A percentile compares a stretch with the other conserved stretches of the same genome.
Evolutionary conservation across 495 filamentous ascomycete species (phyloP).

Genomic region (Aspergillus diversus): DNA sequence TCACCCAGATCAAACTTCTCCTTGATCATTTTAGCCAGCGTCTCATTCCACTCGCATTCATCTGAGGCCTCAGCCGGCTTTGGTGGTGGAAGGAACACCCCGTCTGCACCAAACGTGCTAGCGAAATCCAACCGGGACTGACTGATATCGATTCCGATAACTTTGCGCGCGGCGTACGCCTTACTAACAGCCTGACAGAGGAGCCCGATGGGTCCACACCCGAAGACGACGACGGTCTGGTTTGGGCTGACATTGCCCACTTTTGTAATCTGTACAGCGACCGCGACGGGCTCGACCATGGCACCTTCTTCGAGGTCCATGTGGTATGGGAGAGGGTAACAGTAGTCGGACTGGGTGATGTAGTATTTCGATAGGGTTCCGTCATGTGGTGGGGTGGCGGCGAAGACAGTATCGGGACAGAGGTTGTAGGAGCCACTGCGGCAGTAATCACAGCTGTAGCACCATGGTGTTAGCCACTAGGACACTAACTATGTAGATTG

Average conservation of each 20-base stretch:
- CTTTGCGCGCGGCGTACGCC: conserved; percentile 72
- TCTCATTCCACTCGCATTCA: not conserved
- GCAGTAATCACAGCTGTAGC: conserved; percentile 40
- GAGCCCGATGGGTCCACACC: conserved; percentile 83
- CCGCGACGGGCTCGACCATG: conserved; percentile 78
- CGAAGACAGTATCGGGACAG: conserved; percentile 67
- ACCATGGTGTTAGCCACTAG: no score
- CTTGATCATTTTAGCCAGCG: conserved; percentile 58
- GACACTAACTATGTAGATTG: no score
- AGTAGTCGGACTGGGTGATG: conserved; percentile 73
- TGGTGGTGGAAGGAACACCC: conserved; percentile 60
- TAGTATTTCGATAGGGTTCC: conserved; percentile 84
- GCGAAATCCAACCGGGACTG: conserved; percentile 72
- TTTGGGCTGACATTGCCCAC: conserved; percentile 71
- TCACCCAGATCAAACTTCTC: conserved; percentile 45
- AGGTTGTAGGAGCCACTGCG: conserved; percentile 47
- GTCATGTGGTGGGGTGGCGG: conserved; percentile 72
- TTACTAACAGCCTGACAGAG: conserved; percentile 76
- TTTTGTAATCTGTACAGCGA: conserved; percentile 77
- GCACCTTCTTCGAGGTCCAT: conserved; percentile 81
- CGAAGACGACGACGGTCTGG: conserved; percentile 80
- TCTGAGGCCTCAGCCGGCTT: not conserved
- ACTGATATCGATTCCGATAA: conserved; percentile 80
- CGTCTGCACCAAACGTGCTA: conserved; percentile 63
- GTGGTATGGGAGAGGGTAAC: conserved; percentile 66